Base-by-base conservation (phyloP, 2,329 filamentous ascomycete species). In the Fusarium albidum region DNA sequence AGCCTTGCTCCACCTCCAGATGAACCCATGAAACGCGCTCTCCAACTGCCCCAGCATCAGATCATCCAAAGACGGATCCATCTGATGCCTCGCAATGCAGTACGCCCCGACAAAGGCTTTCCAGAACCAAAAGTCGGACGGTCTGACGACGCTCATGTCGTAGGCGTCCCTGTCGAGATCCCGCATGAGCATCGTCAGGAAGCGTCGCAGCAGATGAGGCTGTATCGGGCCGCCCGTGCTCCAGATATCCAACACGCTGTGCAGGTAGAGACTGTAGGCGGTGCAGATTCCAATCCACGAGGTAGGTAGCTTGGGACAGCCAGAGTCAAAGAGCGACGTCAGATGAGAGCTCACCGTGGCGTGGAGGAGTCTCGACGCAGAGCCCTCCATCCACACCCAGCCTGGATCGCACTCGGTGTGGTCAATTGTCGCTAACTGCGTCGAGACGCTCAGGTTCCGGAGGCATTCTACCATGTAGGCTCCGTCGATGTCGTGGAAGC, bases 301-400 rank as follows among this genome's bases (percentile, higher is more conserved):
- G 1, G 44, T 55, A 2, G 47, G 50, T 2, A 61, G 46, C 1
- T 28, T 39, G 1, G 6, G 9, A 1, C 15, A n/a, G 3, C 6
- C 7, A 1, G 13, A 10, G 1, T 50, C 39, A 2, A 53, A 60
- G 1, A 66, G 38, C 0, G 64, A 66, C 0, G 41, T 37, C 17
- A 66, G 49, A 14, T 66, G 64, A 1, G 59, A 56, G 9, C 53
- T 47, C 13, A 63, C 50, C 3, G 58, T 55, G 0, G 44, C 49
- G 8, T 57, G 52, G 0, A 61, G 43, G 1, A 66, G 18, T 1
- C 46, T 49, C 3, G 64, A 66, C 9, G 64, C 64, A 1, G 64
- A 63, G 6, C 64, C 64, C 9, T 66, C 64, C 0, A 51, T 47
- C 64, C 64, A 66, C 8, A 63, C 57, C 50, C 54, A 52, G 5